A percentile compares a stretch with the other conserved stretches of the same genome.
Evolutionary conservation across 148 eudicot genomes (phyloP).

Genomic region (Cornus suecica): DNA sequence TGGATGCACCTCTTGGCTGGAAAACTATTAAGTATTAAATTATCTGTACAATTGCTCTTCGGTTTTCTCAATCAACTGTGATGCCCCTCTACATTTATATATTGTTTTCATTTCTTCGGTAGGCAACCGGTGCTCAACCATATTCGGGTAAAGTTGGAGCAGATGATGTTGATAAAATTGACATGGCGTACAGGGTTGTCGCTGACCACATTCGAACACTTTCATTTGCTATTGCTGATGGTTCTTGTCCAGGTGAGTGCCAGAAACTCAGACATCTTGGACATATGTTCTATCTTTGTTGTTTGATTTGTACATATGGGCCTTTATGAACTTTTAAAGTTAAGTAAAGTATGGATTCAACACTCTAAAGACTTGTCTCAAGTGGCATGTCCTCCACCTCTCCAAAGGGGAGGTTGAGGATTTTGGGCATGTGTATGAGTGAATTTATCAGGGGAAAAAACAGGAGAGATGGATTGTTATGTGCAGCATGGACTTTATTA

Average conservation of each 20-base stretch:
- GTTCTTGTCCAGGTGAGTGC: conserved; percentile 81
- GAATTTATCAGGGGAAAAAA: too few relatives aligned
- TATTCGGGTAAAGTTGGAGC: conserved; percentile 87
- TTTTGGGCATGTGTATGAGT: too few relatives aligned
- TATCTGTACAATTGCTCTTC: not conserved
- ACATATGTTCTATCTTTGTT: not conserved
- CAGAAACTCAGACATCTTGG: conserved; percentile 5
- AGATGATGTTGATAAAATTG: conserved; percentile 85
- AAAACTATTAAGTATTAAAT: not conserved
- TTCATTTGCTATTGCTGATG: conserved; percentile 99
- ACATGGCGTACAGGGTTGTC: conserved; percentile 98
- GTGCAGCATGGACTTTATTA: not conserved
- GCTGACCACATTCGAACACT: conserved; percentile 98
- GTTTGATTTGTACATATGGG: not conserved
- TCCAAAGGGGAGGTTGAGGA: too few relatives aligned
- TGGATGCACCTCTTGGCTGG: not conserved
- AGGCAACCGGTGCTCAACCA: conserved; percentile 82
- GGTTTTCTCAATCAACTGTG: not conserved
- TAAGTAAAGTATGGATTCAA: not conserved
- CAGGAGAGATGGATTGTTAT: too few relatives aligned
- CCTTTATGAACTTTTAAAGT: too few relatives aligned
- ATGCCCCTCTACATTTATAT: not conserved
- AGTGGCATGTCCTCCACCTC: too few relatives aligned
- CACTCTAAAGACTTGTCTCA: not conserved
- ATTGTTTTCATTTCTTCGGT: conserved; percentile 13